Percentiles rank a stretch among this genome's conserved stretches.
phyloP scores from a whole-genome alignment of 169 alveolate genomes.

The Miamiensis avidus region DNA sequence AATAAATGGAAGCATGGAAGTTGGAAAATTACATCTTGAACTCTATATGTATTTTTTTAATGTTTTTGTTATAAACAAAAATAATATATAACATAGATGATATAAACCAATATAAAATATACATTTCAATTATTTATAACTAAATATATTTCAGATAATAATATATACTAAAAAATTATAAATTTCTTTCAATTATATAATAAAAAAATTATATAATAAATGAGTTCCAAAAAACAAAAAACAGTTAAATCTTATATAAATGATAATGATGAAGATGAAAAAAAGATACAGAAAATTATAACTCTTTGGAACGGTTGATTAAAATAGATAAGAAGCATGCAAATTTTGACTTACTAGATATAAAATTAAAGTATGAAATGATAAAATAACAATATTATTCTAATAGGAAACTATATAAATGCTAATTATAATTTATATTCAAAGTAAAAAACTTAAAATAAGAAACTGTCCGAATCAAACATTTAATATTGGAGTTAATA shows the following conservation, averaged over 20 bases:
- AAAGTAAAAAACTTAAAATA: constrained; percentile 28
- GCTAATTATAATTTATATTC: not conserved
- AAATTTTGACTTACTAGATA: constrained; percentile 43
- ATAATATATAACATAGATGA: no score
- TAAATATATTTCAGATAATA: no score
- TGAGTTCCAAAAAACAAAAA: not conserved
- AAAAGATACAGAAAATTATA: constrained; percentile 10
- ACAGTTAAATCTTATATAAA: not conserved
- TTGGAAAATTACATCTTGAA: not conserved
- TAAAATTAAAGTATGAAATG: constrained; percentile 18
- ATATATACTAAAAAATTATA: no score
- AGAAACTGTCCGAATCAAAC: constrained; percentile 22
- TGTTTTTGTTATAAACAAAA: no score
- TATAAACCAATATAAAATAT: no score
- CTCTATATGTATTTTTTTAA: no score
- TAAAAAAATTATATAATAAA: no score
- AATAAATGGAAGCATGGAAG: not conserved
- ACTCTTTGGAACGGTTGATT: constrained; percentile 37
- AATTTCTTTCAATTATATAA: not conserved
- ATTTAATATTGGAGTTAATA: constrained; percentile 27
- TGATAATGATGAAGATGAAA: constrained; percentile 9
- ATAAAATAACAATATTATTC: not conserved
- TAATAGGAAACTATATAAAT: no score
- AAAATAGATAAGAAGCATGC: constrained; percentile 51
- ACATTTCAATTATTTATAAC: not conserved